Base-by-base conservation (phyloP, 1,284 basidiomycete genomes). In the Apiotrichum mycotoxinovorans region DNA sequence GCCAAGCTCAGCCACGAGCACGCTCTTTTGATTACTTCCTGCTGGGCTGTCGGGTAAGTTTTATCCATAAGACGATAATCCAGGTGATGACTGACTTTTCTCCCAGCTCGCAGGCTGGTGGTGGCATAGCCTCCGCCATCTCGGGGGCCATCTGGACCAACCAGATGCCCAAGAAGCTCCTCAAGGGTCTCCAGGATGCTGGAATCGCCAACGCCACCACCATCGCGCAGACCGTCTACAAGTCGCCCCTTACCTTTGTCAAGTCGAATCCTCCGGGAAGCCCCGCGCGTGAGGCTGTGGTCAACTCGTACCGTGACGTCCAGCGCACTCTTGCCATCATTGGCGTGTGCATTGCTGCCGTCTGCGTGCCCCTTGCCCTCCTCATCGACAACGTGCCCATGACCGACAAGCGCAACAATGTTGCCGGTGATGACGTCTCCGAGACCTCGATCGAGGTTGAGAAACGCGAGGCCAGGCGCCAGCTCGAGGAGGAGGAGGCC, bases 101-200 rank as follows among this genome's bases (percentile, higher is more conserved):
- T 7, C n/a, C 2, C 23, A 56, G 51, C 8, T 51, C 58, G 1
- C 58, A 60, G 37, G 58, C 58, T 3, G 58, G 51, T 14, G 64
- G 68, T 18, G 77, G 73, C 33, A 70, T 78, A 56, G 76, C 76
- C 1, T 58, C 66, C 0, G 70, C 73, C 17, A 75, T 77, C 48
- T 70, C 72, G 7, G 76, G 77, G 17, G 72, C 67, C 14, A 74
- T 77, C 52, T 77, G 75, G 75, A 66, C 60, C 42, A 65, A 68
- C 56, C 58, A 44, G 27, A 43, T 71, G 38, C 69, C 69, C 17
- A 46, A 40, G 14, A 60, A 66, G 51, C 54, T 69, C 9, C 40
- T 41, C 20, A 47, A 44, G 2, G 52, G 53, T 2, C 55, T 70
- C 42, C 38, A n/a, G 22, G 40, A 49, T 14, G 49, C 48, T 22